A percentile compares a stretch with the other conserved stretches of the same genome.
Evolutionary conservation across 2,329 filamentous ascomycete genomes (phyloP).

Genomic region (Exophiala oligosperma): DNA sequence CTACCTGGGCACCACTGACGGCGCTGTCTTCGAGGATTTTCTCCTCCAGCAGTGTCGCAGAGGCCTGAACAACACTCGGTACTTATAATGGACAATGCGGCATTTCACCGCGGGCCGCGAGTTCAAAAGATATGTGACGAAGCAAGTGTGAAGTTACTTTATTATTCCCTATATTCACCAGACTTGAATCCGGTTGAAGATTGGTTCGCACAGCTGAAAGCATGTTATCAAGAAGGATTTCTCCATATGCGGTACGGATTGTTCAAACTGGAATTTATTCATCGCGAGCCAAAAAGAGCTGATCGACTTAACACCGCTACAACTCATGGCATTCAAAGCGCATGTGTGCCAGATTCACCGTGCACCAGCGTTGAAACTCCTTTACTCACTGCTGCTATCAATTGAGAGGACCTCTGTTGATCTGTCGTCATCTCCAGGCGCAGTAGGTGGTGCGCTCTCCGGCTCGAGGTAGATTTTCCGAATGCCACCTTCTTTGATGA

Average conservation of each 20-base stretch:
- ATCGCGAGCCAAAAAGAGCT: too few species aligned
- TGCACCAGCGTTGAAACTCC: neutral
- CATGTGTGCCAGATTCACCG: too few species aligned
- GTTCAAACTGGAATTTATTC: too few species aligned
- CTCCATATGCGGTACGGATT: slow-evolving; percentile 3
- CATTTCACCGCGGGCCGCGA: slow-evolving; percentile 32
- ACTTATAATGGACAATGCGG: slow-evolving; percentile 37
- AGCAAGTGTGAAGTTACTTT: slow-evolving; percentile 36
- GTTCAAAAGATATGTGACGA: slow-evolving; percentile 34
- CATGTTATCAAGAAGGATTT: slow-evolving; percentile 35
- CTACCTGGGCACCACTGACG: slow-evolving; percentile 35
- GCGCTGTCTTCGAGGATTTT: slow-evolving; percentile 31
- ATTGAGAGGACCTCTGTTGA: slow-evolving; percentile 1
- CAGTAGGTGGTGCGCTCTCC: slow-evolving; percentile 6
- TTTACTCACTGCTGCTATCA: slow-evolving; percentile 7
- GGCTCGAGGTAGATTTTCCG: slow-evolving; percentile 6
- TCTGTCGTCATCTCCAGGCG: slow-evolving; percentile 4
- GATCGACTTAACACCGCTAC: too few species aligned
- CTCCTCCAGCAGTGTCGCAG: slow-evolving; percentile 31
- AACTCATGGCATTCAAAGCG: too few species aligned
- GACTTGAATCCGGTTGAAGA: slow-evolving; percentile 41
- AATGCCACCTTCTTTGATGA: slow-evolving; percentile 1
- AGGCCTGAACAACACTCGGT: slow-evolving; percentile 34
- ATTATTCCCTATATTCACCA: slow-evolving; percentile 39
- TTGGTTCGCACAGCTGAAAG: slow-evolving; percentile 39